Base-by-base conservation (phyloP, 345 rosid genomes). In the Populus tremula region DNA sequence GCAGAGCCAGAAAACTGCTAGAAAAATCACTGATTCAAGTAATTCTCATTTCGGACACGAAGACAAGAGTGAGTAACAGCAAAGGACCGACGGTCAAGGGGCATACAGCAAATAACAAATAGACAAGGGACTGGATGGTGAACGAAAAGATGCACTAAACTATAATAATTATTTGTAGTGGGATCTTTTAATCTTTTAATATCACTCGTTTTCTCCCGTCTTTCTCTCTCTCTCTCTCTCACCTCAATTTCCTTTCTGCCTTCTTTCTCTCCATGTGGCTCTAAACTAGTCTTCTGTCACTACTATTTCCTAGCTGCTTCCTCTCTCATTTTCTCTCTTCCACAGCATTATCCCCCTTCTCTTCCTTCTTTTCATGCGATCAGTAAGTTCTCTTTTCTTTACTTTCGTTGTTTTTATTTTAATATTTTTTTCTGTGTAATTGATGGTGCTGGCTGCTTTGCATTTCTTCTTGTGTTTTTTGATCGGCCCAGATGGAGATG, bases 281-380 rank as follows among this genome's bases (percentile, higher is more conserved):
- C 63, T 77, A 75, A 78, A 77, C 76, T 39, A 33, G 43, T 53
- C 70, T 79, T 18, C 53, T 13, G n/a, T 23, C 54, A 8, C 68
- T 38, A 23, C 47, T 45, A 35, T 45, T 63, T 75, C 79, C 77
- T 33, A 5, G 49, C 75, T 18, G 4, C 66, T 49, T 67, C 69
- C 72, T 47, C 33, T 66, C 18, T 27, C 68, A 2, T 27, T 18
- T 7, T 38, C 50, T 33, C 72, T 14, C 27, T 71, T 78, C 80
- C 67, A 67, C 39, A 43, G 61, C 62, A 74, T 75, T 65, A 27
- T 73, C 23, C 41, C 23, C 67, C 61, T n/a, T 49, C 31, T n/a
- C 56, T 45, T 12, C 67, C 50, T 23, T 23, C 54, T 43, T 80
- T 77, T 85, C 83, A 85, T 85, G 90, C 85, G 91, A 90, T 82